phyloP scores from a whole-genome alignment of 2,329 filamentous ascomycete genomes.

The Phoma sp. region DNA sequence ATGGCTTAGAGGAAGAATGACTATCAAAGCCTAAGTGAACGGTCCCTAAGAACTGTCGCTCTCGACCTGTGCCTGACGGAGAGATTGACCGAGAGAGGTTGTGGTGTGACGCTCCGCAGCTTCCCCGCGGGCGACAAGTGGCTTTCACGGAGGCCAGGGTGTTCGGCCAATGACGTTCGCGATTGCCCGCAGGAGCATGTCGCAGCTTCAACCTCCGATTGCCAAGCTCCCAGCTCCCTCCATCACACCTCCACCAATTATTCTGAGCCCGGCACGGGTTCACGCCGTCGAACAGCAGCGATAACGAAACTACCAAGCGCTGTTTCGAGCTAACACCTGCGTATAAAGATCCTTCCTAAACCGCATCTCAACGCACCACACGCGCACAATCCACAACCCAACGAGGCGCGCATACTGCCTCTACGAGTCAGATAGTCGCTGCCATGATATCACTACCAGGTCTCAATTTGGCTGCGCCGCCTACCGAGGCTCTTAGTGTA shows the following conservation, averaged over 20 bases:
- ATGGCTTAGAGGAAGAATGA: background rate
- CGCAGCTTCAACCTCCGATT: background rate
- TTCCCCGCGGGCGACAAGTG: conserved; percentile 22
- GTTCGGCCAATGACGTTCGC: conserved; percentile 9
- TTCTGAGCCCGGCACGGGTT: background rate
- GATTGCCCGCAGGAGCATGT: conserved; percentile 11
- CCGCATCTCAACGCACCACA: background rate
- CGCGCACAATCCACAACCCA: background rate
- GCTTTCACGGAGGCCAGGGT: conserved; percentile 22
- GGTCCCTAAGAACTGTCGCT: too few species aligned
- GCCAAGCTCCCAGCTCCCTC: background rate
- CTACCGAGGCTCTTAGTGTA: conserved; percentile 32
- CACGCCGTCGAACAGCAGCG: background rate
- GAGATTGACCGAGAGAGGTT: background rate
- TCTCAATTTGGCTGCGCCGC: conserved; percentile 51
- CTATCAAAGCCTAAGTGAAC: too few species aligned
- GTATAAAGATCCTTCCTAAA: background rate
- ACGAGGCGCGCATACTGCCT: too few species aligned
- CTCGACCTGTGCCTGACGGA: background rate
- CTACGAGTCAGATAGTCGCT: too few species aligned
- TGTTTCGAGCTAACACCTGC: too few species aligned
- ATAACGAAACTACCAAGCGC: background rate
- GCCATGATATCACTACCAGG: conserved; percentile 55
- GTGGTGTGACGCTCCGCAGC: background rate
- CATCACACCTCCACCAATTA: background rate